These are phyloP conservation scores for Lablab purpureus DNA, from an alignment of 306 rosid species.

Conservation along the genomic window DNA sequence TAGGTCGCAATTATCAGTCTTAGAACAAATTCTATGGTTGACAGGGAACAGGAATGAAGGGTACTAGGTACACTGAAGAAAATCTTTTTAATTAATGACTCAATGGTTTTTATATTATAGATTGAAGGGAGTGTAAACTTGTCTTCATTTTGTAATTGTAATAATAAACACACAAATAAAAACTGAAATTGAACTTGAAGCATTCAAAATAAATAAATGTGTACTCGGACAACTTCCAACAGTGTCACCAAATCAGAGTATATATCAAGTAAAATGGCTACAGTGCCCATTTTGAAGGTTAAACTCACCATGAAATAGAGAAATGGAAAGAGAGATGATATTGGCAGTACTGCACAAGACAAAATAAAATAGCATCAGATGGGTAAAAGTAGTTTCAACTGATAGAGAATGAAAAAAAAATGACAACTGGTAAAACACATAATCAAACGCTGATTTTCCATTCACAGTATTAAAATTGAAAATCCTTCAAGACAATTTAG, in stretches of 20 bases:
- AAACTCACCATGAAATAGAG: constrained; percentile 59
- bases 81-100: neutral
- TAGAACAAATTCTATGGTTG: neutral
- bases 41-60: neutral
- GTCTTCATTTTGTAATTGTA: too few species aligned
- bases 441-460: neutral
- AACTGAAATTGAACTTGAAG: neutral
- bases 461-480: neutral
- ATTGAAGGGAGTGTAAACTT: neutral
- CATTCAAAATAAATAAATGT: neutral
- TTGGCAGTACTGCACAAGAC: constrained; percentile 51
- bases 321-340: constrained; percentile 57
- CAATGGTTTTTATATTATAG: neutral
- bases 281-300: neutral
- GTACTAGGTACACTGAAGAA: neutral
- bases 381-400: neutral
- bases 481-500: neutral
- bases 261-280: neutral
- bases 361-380: constrained; percentile 4
- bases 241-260: neutral
- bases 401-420: too few species aligned
- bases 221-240: neutral
- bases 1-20: neutral
- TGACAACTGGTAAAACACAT: too few species aligned
- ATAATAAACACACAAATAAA: too few species aligned